A percentile compares a stretch with the other conserved stretches of the same genome.
Conservation (phyloP, 371 early-diverging fungal genomes). For the Mortierella sp. region DNA sequence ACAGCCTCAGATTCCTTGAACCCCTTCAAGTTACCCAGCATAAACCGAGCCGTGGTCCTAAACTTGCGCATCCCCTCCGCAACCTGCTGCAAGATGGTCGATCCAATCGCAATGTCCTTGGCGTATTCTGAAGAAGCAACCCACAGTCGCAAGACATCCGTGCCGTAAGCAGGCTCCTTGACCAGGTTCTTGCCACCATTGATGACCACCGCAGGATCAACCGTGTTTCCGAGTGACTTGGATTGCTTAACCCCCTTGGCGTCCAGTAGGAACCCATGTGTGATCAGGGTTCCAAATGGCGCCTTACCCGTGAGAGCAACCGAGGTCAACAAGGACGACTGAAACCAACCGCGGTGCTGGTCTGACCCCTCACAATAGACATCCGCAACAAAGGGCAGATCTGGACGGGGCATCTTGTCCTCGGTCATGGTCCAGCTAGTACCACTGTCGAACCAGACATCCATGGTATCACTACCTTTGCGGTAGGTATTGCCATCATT, state of each 20-base stretch:
- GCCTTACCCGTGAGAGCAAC: slow-evolving; percentile 84
- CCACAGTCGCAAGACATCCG: slow-evolving; percentile 88
- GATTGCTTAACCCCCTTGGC: slow-evolving; percentile 94
- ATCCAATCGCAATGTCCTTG: slow-evolving; percentile 84
- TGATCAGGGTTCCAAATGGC: slow-evolving; percentile 89
- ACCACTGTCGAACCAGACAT: slow-evolving; percentile 97
- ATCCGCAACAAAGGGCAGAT: slow-evolving; percentile 77
- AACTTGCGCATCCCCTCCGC: slow-evolving; percentile 82
- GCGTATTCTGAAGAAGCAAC: slow-evolving; percentile 89
- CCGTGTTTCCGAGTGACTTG: slow-evolving; percentile 94
- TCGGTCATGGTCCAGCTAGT: slow-evolving; percentile 83
- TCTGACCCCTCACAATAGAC: slow-evolving; percentile 96
- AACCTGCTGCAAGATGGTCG: slow-evolving; percentile 73
- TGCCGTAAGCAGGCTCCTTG: slow-evolving; percentile 84
- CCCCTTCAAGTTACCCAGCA: slow-evolving; percentile 85
- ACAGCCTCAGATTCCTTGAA: slow-evolving; percentile 67
- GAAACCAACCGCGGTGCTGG: slow-evolving; percentile 99
- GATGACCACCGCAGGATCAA: slow-evolving; percentile 82
- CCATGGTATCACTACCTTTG: slow-evolving; percentile 89
- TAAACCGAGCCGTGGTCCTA: slow-evolving; percentile 84
- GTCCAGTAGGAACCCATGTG: slow-evolving; percentile 96
- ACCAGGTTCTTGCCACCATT: slow-evolving; percentile 80
- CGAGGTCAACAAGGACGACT: slow-evolving; percentile 92
- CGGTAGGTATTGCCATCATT: slow-evolving; percentile 65
- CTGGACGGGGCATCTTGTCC: slow-evolving; percentile 53